A percentile compares a stretch with the other conserved stretches of the same genome.
These are phyloP conservation scores for Rhinocladiella mackenziei DNA, from an alignment of 2,329 filamentous ascomycete genomes.

Conservation along the genomic window DNA sequence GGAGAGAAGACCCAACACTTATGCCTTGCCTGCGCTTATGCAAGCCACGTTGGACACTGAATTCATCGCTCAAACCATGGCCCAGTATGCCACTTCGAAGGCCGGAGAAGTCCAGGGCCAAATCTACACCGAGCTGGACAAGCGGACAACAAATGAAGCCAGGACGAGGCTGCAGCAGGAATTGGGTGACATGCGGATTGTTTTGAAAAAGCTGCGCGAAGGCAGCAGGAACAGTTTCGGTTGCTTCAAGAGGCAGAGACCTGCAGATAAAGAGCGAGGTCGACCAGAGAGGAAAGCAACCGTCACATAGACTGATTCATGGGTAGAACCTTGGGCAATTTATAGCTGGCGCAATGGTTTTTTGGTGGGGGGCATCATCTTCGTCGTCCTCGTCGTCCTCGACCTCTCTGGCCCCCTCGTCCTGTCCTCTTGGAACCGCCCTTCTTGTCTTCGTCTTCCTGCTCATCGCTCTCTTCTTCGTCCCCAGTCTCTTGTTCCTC, in stretches of 20 bases:
- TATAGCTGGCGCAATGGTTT: background rate
- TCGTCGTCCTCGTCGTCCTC: slow-evolving; percentile 49
- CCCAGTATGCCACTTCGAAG: slow-evolving; percentile 79
- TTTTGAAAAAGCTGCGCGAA: slow-evolving; percentile 79
- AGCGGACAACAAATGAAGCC: slow-evolving; percentile 82
- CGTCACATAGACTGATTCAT: background rate
- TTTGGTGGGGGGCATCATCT: slow-evolving; percentile 24
- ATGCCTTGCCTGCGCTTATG: slow-evolving; percentile 78
- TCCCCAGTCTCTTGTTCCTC: slow-evolving; percentile 36
- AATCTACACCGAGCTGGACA: slow-evolving; percentile 88
- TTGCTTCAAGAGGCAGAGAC: slow-evolving; percentile 68
- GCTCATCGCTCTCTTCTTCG: slow-evolving; percentile 38
- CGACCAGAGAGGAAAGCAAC: slow-evolving; percentile 9
- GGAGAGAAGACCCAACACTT: slow-evolving; percentile 53
- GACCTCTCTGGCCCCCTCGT: slow-evolving; percentile 31
- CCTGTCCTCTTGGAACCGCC: slow-evolving; percentile 6
- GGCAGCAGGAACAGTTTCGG: slow-evolving; percentile 80
- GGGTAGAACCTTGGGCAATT: slow-evolving; percentile 24
- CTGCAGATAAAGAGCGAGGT: slow-evolving; percentile 24
- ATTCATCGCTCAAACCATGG: slow-evolving; percentile 90
- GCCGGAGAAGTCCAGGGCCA: slow-evolving; percentile 78
- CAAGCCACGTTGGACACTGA: slow-evolving; percentile 97
- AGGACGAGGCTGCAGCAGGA: slow-evolving; percentile 76
- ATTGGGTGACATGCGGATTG: slow-evolving; percentile 80
- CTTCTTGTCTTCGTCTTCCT: slow-evolving; percentile 32